A percentile compares a stretch with the other conserved stretches of the same genome.
Evolutionary conservation across 352 stramenopile genomes (phyloP).

Genomic region (Halophytophthora polymorphica): DNA sequence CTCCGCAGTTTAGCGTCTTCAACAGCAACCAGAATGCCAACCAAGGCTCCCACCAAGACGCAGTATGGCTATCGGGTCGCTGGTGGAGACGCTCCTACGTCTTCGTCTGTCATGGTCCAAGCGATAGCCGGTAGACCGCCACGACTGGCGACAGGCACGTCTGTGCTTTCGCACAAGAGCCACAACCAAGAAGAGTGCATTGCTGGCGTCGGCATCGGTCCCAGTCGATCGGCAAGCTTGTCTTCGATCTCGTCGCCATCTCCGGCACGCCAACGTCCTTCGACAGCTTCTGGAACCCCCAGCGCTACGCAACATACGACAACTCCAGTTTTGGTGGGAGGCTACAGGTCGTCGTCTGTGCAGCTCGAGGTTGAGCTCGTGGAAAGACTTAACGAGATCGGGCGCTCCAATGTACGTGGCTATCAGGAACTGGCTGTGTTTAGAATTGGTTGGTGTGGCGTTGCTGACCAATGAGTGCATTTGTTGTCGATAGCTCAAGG

Average conservation of each 20-base stretch:
- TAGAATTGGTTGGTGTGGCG: background rate
- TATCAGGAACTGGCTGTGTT: background rate
- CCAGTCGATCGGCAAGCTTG: conserved; percentile 11
- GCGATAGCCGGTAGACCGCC: background rate
- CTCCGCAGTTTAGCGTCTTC: conserved; percentile 29
- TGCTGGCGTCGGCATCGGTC: conserved; percentile 17
- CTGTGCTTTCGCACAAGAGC: background rate
- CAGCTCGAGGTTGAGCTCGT: conserved; percentile 65
- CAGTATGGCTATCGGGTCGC: conserved; percentile 7
- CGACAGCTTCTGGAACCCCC: background rate
- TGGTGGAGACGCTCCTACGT: conserved; percentile 1
- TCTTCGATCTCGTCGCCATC: conserved; percentile 14
- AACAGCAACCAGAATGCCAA: conserved; percentile 7
- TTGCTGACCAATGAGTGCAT: background rate
- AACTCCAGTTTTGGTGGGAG: conserved; percentile 20
- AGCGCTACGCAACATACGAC: conserved; percentile 2
- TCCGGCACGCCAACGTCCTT: background rate
- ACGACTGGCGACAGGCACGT: background rate
- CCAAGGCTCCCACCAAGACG: conserved; percentile 7
- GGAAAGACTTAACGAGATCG: conserved; percentile 64
- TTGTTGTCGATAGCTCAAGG: conserved; percentile 35
- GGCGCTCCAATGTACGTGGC: conserved; percentile 46
- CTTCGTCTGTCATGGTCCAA: conserved; percentile 2
- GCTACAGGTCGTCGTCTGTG: conserved; percentile 46
- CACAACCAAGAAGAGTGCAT: conserved; percentile 28